phyloP scores from a whole-genome alignment of 2,329 filamentous ascomycete genomes.

The Colletotrichum lupini region DNA sequence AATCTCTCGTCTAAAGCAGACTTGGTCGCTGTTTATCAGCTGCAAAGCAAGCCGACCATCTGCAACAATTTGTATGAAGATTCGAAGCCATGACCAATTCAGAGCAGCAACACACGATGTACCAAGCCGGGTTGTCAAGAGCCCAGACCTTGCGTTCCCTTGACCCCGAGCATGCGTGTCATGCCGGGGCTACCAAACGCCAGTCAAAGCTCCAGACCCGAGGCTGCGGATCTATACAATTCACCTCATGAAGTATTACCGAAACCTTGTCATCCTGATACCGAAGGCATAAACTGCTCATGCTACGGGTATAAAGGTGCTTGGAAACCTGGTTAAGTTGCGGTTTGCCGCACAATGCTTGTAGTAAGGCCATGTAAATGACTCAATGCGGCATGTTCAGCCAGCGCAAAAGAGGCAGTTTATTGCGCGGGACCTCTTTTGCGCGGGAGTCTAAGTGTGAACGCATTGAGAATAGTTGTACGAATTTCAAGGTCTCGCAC shows the following conservation, averaged over 20 bases:
- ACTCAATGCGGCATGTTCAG: background rate
- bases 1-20: background rate
- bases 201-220: background rate
- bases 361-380: background rate
- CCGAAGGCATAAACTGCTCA: background rate
- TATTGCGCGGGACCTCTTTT: too few species aligned
- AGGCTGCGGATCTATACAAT: background rate
- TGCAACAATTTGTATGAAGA: background rate
- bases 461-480: background rate
- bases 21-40: background rate
- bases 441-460: too few species aligned
- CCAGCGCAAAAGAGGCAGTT: background rate
- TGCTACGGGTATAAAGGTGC: background rate
- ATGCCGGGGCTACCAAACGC: background rate
- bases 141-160: background rate
- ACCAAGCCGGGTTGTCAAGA: background rate
- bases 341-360: background rate
- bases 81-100: background rate
- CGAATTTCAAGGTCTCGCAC: too few species aligned
- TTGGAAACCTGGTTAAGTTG: background rate
- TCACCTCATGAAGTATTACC: background rate
- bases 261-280: background rate
- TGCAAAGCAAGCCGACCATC: background rate
- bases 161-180: background rate
- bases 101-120: background rate